Conservation (phyloP, 495 filamentous ascomycete species). For the Aspergillus affinis region DNA sequence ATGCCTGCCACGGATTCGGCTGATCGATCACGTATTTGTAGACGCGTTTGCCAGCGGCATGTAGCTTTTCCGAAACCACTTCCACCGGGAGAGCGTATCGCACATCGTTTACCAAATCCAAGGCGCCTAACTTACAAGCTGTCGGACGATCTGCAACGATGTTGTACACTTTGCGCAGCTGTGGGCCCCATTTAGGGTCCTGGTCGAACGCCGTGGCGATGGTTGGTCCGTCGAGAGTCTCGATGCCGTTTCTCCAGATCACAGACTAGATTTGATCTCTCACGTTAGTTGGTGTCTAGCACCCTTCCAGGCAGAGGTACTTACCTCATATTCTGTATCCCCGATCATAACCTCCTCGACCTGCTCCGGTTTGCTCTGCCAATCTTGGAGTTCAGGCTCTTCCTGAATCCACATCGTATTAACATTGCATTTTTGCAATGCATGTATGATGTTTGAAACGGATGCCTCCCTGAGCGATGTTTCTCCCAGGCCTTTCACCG, state of each 20-base stretch:
- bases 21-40: conserved; percentile 45
- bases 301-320: neutral
- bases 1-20: conserved; percentile 44
- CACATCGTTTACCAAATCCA: conserved; percentile 38
- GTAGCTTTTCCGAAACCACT: conserved; percentile 30
- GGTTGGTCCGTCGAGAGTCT: conserved; percentile 27
- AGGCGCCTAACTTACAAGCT: conserved; percentile 35
- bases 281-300: neutral
- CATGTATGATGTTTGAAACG: conserved; percentile 27
- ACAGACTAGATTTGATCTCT: conserved; percentile 26
- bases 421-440: conserved; percentile 36
- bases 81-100: conserved; percentile 40
- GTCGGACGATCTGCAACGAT: conserved; percentile 37
- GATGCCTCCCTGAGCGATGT: conserved; percentile 29
- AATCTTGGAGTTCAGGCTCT: conserved; percentile 30
- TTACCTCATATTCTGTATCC: conserved; percentile 41
- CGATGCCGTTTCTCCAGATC: conserved; percentile 44
- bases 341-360: conserved; percentile 43
- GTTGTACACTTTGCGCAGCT: conserved; percentile 40
- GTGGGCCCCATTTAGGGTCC: conserved; percentile 27
- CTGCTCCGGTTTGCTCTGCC: conserved; percentile 34
- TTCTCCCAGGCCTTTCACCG: conserved; percentile 30
- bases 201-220: conserved; percentile 35
- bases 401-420: conserved; percentile 44
- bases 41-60: conserved; percentile 28